Evolutionary conservation across 129 eudicot species (phyloP).

Genomic region (Calendula officinalis): DNA sequence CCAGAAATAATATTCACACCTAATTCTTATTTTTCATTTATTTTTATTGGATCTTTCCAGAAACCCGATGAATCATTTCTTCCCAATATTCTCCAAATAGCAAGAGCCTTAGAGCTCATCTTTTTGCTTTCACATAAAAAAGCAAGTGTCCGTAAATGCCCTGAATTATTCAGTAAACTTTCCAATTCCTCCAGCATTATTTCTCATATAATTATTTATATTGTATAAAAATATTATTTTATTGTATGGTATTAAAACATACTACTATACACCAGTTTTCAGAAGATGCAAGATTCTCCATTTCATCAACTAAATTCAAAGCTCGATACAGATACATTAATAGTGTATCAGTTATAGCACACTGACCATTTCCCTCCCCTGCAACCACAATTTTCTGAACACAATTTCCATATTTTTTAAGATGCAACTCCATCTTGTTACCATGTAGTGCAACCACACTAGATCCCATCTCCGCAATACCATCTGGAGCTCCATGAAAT

Average conservation of each 20-base stretch:
- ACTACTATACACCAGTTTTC: constrained; percentile 96
- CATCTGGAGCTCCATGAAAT: constrained; percentile 59
- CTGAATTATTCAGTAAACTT: constrained; percentile 71
- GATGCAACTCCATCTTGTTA: constrained; percentile 71
- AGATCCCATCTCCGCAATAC: constrained; percentile 60
- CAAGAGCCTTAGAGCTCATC: constrained; percentile 86
- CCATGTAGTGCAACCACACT: constrained; percentile 47
- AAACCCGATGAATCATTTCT: constrained; percentile 65
- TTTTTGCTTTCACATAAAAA: constrained; percentile 88
- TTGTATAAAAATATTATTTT: neutral
- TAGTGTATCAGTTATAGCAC: constrained; percentile 69
- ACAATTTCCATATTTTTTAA: constrained; percentile 59
- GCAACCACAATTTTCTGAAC: constrained; percentile 53
- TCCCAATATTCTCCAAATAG: constrained; percentile 86
- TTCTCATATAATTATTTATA: neutral
- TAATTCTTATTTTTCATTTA: constrained; percentile 32
- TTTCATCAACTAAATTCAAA: constrained; percentile 70
- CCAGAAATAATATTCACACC: constrained; percentile 36
- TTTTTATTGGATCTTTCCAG: constrained; percentile 38
- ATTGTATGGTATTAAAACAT: constrained; percentile 9
- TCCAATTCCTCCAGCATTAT: constrained; percentile 97
- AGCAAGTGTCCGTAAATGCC: constrained; percentile 89
- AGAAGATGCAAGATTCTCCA: constrained; percentile 94
- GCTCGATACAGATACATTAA: constrained; percentile 93
- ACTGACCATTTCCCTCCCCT: constrained; percentile 43